Conservation (phyloP, 495 filamentous ascomycete genomes). For the Antarctomyces pellizariae region DNA sequence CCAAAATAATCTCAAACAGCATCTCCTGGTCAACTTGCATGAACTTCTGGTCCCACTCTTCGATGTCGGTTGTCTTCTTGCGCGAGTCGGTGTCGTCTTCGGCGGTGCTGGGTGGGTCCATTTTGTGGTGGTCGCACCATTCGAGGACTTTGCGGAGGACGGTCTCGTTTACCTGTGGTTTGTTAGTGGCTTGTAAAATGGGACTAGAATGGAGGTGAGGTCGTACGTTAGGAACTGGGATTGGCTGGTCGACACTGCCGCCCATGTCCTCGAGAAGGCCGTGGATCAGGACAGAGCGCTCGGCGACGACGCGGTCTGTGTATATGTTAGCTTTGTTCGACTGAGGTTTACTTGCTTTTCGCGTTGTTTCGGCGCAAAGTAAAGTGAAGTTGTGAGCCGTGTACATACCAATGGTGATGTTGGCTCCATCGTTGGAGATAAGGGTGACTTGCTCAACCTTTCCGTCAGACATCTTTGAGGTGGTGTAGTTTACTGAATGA, state of each 20-base stretch:
- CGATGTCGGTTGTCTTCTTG: slow-evolving; percentile 96
- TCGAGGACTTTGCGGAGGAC: slow-evolving; percentile 91
- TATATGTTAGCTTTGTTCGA: slow-evolving; percentile 1
- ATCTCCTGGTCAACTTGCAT: slow-evolving; percentile 99
- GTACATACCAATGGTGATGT: slow-evolving; percentile 30
- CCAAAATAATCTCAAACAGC: slow-evolving; percentile 97
- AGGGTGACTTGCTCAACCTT: slow-evolving; percentile 20
- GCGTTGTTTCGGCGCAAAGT: slow-evolving; percentile 2
- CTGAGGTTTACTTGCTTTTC: not conserved
- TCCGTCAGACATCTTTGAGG: slow-evolving; percentile 13
- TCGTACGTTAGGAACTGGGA: slow-evolving; percentile 68
- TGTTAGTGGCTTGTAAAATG: slow-evolving; percentile 1
- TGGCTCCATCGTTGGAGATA: slow-evolving; percentile 30
- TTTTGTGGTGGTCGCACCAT: slow-evolving; percentile 88
- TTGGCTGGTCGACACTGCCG: slow-evolving; percentile 34
- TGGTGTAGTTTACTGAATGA: slow-evolving; percentile 1
- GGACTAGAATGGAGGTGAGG: slow-evolving; percentile 1
- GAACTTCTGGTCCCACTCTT: slow-evolving; percentile 99
- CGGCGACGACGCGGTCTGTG: slow-evolving; percentile 60
- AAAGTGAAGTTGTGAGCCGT: not conserved
- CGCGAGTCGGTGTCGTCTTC: slow-evolving; percentile 85
- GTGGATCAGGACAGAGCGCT: slow-evolving; percentile 88
- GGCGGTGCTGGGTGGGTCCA: slow-evolving; percentile 47
- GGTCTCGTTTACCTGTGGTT: slow-evolving; percentile 59
- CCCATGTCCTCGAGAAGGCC: slow-evolving; percentile 92